A percentile compares a stretch with the other conserved stretches of the same genome.
Conservation (phyloP, 1,284 basidiomycete species). For the Malassezia arunalokei region DNA sequence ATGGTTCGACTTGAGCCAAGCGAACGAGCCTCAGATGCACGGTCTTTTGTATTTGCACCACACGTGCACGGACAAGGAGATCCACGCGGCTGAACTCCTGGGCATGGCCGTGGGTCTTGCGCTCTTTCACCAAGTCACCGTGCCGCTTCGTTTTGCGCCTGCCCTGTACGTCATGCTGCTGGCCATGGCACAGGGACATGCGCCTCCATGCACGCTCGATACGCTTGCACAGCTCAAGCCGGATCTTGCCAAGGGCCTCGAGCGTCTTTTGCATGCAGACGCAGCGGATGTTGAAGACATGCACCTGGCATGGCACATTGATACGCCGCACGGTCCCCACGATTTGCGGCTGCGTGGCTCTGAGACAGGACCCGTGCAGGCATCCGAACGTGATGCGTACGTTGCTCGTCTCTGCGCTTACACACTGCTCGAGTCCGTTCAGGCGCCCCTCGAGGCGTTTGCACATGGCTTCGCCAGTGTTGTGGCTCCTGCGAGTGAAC, state of each 20-base stretch:
- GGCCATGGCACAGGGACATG: constrained; percentile 1
- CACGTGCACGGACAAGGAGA: not conserved
- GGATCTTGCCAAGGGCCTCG: constrained; percentile 17
- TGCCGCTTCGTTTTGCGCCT: constrained; percentile 18
- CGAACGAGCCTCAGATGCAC: constrained; percentile 5
- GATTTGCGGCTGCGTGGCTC: not conserved
- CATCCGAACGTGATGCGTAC: constrained; percentile 6
- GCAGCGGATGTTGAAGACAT: not conserved
- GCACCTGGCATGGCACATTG: constrained; percentile 2
- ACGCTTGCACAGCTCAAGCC: constrained; percentile 19
- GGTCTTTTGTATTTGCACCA: constrained; percentile 6
- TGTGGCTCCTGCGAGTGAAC: constrained; percentile 9
- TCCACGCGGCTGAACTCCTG: constrained; percentile 16
- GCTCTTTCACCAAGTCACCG: constrained; percentile 21
- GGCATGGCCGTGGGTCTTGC: constrained; percentile 25
- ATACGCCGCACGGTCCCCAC: not conserved
- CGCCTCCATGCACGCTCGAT: constrained; percentile 7
- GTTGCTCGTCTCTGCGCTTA: constrained; percentile 4
- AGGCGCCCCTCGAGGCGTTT: constrained; percentile 4
- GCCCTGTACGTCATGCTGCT: constrained; percentile 20
- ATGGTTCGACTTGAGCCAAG: not conserved
- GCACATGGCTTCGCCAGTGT: constrained; percentile 18
- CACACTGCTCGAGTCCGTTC: constrained; percentile 1
- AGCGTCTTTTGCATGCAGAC: constrained; percentile 15
- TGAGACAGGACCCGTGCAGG: not conserved